These are phyloP conservation scores for Jatropha multifida DNA, from an alignment of 441 rosid genomes.

Conservation along the genomic window DNA sequence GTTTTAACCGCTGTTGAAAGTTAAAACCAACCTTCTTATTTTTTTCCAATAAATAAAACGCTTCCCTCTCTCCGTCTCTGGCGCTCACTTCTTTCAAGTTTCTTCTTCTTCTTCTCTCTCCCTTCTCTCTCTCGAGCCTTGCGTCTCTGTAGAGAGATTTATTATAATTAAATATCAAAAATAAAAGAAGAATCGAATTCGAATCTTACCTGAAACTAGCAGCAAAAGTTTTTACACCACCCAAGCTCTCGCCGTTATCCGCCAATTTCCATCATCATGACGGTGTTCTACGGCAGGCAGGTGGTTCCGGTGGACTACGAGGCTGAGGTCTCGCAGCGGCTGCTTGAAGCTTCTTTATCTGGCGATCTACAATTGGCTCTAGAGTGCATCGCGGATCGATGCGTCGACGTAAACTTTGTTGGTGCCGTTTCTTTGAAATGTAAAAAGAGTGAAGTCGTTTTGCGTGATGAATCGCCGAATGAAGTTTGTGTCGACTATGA, in stretches of 20 bases:
- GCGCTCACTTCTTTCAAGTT: constrained; percentile 69
- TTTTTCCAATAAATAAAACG: constrained; percentile 30
- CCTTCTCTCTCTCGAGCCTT: constrained; percentile 37
- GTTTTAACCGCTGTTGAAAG: constrained; percentile 17
- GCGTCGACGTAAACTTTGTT: constrained; percentile 77
- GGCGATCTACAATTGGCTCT: constrained; percentile 59
- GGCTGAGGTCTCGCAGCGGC: constrained; percentile 78
- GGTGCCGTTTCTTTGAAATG: constrained; percentile 75
- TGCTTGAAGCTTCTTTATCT: constrained; percentile 68
- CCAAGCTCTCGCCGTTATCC: neutral
- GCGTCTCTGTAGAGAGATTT: constrained; percentile 28
- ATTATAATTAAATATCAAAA: neutral
- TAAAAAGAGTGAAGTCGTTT: constrained; percentile 62
- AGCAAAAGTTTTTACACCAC: neutral
- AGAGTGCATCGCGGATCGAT: constrained; percentile 69
- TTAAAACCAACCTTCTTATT: neutral
- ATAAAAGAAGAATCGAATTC: neutral
- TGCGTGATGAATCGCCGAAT: constrained; percentile 58
- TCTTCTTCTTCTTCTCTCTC: constrained; percentile 12
- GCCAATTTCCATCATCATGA: constrained; percentile 35
- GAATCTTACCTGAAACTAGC: constrained; percentile 6
- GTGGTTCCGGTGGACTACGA: constrained; percentile 91
- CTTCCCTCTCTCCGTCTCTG: constrained; percentile 30
- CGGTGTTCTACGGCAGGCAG: constrained; percentile 80
- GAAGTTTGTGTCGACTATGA: constrained; percentile 66